These are phyloP conservation scores for Ambrosiella xylebori DNA, from an alignment of 2,329 filamentous ascomycete genomes.

Conservation along the genomic window DNA sequence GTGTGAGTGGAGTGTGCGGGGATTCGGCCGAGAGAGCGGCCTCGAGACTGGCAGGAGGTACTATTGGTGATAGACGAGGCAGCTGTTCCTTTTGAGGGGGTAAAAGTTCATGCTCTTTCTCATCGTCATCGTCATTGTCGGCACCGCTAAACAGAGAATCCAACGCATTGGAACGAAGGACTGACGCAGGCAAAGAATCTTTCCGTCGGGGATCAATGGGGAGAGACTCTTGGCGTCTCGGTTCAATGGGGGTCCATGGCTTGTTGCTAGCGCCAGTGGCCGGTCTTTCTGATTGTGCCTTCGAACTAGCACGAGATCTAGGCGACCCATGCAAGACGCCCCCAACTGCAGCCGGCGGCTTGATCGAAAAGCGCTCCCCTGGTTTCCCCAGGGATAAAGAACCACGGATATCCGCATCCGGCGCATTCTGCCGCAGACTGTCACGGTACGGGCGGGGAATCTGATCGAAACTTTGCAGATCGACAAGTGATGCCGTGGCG, in stretches of 20 bases:
- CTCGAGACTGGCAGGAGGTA: conserved; percentile 4
- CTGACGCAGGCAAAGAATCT: background rate
- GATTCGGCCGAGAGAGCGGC: background rate
- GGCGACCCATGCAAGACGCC: background rate
- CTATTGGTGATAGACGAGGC: background rate
- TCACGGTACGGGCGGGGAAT: conserved; percentile 7
- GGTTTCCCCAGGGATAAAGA: background rate
- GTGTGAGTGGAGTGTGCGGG: background rate
- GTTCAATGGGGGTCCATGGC: background rate
- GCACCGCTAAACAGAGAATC: conserved; percentile 5
- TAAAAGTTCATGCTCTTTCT: background rate
- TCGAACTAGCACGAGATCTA: background rate
- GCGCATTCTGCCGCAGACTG: conserved; percentile 9
- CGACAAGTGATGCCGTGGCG: conserved; percentile 10
- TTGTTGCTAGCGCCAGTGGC: background rate
- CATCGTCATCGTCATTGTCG: background rate
- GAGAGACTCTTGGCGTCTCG: background rate
- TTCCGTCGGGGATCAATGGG: background rate
- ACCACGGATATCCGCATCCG: conserved; percentile 1
- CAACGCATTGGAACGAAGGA: background rate
- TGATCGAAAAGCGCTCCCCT: conserved; percentile 10
- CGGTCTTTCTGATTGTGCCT: background rate
- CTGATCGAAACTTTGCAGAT: conserved; percentile 9
- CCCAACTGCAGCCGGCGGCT: conserved; percentile 9
- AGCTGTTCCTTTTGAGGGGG: background rate